Conservation (phyloP, 1,284 basidiomycete species). For the Ustilago nuda region DNA sequence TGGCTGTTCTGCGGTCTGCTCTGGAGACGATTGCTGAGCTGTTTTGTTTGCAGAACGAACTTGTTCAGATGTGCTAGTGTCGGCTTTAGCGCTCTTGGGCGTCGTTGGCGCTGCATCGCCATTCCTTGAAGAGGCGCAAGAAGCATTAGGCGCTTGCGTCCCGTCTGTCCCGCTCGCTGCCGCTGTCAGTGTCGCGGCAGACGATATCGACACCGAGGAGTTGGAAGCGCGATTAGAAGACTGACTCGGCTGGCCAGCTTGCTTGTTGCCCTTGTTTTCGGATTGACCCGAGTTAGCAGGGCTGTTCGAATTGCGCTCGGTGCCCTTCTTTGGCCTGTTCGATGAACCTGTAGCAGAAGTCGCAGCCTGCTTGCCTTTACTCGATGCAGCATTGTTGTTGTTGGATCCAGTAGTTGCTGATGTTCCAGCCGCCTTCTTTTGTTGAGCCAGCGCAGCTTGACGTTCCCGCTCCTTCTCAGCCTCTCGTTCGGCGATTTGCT, state of each 20-base stretch:
- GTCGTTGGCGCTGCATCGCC: neutral
- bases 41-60: neutral
- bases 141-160: neutral
- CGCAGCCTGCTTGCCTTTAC: neutral
- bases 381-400: constrained; percentile 3
- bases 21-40: constrained; percentile 2
- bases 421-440: constrained; percentile 23
- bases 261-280: constrained; percentile 22
- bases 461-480: constrained; percentile 36
- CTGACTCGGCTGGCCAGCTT: constrained; percentile 6
- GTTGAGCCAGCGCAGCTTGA: constrained; percentile 17
- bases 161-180: constrained; percentile 5
- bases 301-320: constrained; percentile 23
- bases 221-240: constrained; percentile 8
- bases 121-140: neutral
- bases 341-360: neutral
- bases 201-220: constrained; percentile 18
- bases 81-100: neutral
- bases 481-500: constrained; percentile 49
- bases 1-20: neutral
- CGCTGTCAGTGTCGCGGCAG: constrained; percentile 8
- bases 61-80: neutral
- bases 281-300: constrained; percentile 4
- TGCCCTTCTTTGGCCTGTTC: constrained; percentile 12
- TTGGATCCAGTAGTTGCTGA: neutral